Base-by-base conservation (phyloP, 768 basidiomycete genomes). In the Termitomyces sp. region DNA sequence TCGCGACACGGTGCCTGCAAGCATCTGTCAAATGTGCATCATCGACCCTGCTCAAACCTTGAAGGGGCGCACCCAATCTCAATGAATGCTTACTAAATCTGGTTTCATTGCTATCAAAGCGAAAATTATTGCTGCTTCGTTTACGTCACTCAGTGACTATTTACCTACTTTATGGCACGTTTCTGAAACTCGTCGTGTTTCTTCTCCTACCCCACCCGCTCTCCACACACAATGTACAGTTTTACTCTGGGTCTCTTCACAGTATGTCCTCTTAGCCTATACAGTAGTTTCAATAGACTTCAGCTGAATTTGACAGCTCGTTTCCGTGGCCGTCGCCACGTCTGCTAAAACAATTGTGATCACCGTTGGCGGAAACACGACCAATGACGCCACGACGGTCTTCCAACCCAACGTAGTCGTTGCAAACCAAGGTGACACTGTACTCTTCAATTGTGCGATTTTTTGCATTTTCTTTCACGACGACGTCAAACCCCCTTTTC, bases 391-490 rank as follows among this genome's bases (percentile, higher is more conserved):
- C 3, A 72, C 69, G 22, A 68, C 70, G 18, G 77, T 81, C 18
- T 85, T 84, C 68, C 62, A 70, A 29, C 83, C 83, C 16, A 70
- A 72, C 36, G 67, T 63, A 37, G 72, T 85, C n/a, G 62, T 54
- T 24, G 85, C 82, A 10, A 56, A 65, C 10, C 54, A 72, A 39
- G 79, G 80, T 33, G 84, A 85, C 61, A 69, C 71, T 15, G 77
- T 86, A 57, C 31, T 75, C 37, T 85, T 86, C 75, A 84, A 83
- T 63, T 86, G 82, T 82, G 64, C 58, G 75, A 13, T 37, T 39
- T 51, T 37, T 16, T 12, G 2, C 8, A 24, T 28, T 26, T 36
- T 48, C 29, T 33, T 31, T 51, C 33, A 31, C 16, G 22, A 28
- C 48, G 9, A 26, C 18, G 15, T 54, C 20, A 41, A 54, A 41